phyloP scores from a whole-genome alignment of 208 protist species.

The Blastocrithidia nonstop region DNA sequence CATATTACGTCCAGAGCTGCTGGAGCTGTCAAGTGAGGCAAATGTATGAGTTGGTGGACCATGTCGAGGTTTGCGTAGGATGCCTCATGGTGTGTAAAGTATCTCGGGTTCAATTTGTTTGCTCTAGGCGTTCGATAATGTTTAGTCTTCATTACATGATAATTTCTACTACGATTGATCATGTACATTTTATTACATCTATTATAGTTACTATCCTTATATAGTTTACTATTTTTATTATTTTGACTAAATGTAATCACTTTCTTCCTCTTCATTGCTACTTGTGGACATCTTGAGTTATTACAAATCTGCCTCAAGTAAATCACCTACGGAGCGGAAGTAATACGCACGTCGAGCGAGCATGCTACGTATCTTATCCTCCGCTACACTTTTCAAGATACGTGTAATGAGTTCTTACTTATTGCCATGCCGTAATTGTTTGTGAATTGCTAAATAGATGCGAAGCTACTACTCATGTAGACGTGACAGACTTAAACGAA shows the following conservation, averaged over 20 bases:
- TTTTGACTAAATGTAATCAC: not conserved
- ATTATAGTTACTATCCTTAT: not conserved
- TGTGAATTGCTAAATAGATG: constrained; percentile 72
- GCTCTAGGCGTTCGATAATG: constrained; percentile 22
- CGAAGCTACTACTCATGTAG: constrained; percentile 82
- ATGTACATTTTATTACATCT: not conserved
- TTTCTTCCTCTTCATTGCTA: not conserved
- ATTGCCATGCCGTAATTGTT: constrained; percentile 71
- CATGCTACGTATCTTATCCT: constrained; percentile 55
- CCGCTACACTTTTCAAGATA: constrained; percentile 36
- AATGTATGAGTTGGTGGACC: constrained; percentile 3
- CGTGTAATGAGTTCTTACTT: constrained; percentile 56
- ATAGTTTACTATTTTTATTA: not conserved
- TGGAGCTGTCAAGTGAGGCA: too few species aligned
- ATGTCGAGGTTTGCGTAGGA: constrained; percentile 58
- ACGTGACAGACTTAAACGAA: constrained; percentile 20
- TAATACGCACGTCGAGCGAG: constrained; percentile 62
- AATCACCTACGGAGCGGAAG: constrained; percentile 66
- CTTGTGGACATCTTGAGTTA: constrained; percentile 13
- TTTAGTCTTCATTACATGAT: constrained; percentile 15
- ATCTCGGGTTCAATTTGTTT: constrained; percentile 35
- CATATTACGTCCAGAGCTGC: constrained; percentile 5
- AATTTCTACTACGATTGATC: not conserved
- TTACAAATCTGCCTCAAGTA: constrained; percentile 54
- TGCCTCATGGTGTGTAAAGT: constrained; percentile 74